Conservation (phyloP, 768 basidiomycete genomes). For the Mycena amicta region DNA sequence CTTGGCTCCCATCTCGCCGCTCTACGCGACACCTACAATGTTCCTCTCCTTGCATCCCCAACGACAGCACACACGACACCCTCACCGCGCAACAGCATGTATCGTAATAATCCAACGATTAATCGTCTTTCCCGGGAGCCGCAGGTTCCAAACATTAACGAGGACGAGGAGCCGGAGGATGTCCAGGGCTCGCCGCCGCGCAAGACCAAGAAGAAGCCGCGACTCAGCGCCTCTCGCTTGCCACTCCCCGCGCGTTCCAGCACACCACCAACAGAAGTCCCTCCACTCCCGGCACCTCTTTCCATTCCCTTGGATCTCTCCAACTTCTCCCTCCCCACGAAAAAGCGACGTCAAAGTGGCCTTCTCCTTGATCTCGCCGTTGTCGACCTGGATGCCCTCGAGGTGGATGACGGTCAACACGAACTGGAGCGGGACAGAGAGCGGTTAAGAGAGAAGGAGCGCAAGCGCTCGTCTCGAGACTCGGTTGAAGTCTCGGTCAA, state of each 20-base stretch:
- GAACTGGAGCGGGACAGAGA: slow-evolving; percentile 49
- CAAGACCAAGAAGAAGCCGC: slow-evolving; percentile 33
- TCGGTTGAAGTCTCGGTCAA: slow-evolving; percentile 28
- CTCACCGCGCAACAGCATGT: slow-evolving; percentile 24
- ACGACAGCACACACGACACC: slow-evolving; percentile 16
- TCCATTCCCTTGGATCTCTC: slow-evolving; percentile 12
- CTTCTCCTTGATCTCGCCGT: slow-evolving; percentile 48
- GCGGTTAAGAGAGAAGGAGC: slow-evolving; percentile 47
- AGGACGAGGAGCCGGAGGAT: slow-evolving; percentile 22
- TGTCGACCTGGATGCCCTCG: slow-evolving; percentile 24
- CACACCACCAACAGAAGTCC: slow-evolving; percentile 15
- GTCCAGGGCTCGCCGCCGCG: slow-evolving; percentile 17
- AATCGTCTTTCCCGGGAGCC: slow-evolving; percentile 41
- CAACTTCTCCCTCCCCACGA: slow-evolving; percentile 15
- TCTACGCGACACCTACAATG: slow-evolving; percentile 64
- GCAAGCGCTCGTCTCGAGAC: slow-evolving; percentile 25
- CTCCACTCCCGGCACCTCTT: not conserved
- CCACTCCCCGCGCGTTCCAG: slow-evolving; percentile 18
- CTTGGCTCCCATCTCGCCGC: slow-evolving; percentile 67
- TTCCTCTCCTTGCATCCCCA: slow-evolving; percentile 26
- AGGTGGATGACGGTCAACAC: slow-evolving; percentile 21
- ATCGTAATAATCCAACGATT: slow-evolving; percentile 25
- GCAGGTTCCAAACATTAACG: slow-evolving; percentile 38
- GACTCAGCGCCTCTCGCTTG: slow-evolving; percentile 36
- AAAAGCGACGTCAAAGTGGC: slow-evolving; percentile 41